Evolutionary conservation across 2,329 filamentous ascomycete genomes (phyloP).

Genomic region (Alternaria brassicicola): DNA sequence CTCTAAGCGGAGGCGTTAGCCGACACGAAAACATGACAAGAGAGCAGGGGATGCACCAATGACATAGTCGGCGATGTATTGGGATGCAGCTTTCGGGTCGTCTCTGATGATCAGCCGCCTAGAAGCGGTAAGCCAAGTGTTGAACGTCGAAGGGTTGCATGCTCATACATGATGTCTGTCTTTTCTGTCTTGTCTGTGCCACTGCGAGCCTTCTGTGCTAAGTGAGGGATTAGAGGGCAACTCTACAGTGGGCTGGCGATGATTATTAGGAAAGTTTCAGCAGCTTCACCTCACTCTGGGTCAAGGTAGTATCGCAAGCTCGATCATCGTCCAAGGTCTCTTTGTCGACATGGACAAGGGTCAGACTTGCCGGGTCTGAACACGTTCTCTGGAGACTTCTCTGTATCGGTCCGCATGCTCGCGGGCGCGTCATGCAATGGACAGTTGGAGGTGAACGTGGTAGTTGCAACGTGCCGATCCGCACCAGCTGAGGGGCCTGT

Average conservation of each 20-base stretch:
- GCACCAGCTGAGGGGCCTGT: conserved; percentile 13
- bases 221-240: neutral
- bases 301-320: conserved; percentile 18
- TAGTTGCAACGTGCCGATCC: conserved; percentile 41
- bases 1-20: conserved; percentile 55
- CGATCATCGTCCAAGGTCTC: conserved; percentile 26
- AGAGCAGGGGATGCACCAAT: conserved; percentile 59
- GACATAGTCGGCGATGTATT: conserved; percentile 82
- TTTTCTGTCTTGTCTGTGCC: conserved; percentile 20
- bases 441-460: conserved; percentile 35
- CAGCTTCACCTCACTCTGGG: conserved; percentile 31
- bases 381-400: conserved; percentile 11
- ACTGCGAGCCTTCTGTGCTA: neutral
- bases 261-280: conserved; percentile 25
- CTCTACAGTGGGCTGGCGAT: conserved; percentile 6
- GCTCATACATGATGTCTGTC: conserved; percentile 39
- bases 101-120: conserved; percentile 88
- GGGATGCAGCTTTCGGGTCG: conserved; percentile 69
- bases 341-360: conserved; percentile 34
- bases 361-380: conserved; percentile 25
- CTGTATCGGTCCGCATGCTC: conserved; percentile 14
- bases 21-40: conserved; percentile 26
- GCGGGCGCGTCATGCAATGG: conserved; percentile 32
- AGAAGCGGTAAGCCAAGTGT: conserved; percentile 36
- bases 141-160: conserved; percentile 26